Base-by-base conservation (phyloP, 2,329 filamentous ascomycete genomes). In the Alternaria triticimaculans region DNA sequence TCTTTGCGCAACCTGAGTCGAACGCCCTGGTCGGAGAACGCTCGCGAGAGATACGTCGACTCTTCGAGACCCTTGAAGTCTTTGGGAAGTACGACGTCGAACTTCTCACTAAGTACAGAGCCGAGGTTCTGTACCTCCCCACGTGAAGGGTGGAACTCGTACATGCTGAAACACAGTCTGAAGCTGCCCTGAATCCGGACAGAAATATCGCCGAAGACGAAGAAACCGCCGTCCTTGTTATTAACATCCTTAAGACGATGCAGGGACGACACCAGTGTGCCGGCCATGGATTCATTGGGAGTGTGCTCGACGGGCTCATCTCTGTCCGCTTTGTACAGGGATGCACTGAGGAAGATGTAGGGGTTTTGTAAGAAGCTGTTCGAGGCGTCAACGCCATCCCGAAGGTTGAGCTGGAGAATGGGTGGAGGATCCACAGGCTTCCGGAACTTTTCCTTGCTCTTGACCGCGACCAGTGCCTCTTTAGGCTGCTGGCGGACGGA, bases 341-440 rank as follows among this genome's bases (percentile, higher is more conserved):
- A 86, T 70, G 84, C 85, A 74, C 83, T 85, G 84, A 89, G 86
- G 73, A 90, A 90, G 73, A 88, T 85, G 73, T 89, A 89, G 4
- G 88, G 88, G 69, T 87, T 90, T 77, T 89, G 87, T 43, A 90
- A 82, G 76, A 86, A 90, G 68, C 88, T 84, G 88, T 91, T 83
- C 80, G 87, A 80, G 18, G 86, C 84, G 76, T 88, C 87, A 28
- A 75, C 76, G 26, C 78, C 75, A 51, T 80, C 76, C 55, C 78
- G 80, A 60, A 89, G 87, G 79, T 81, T 80, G 50, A 97, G 85
- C 81, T 95, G 89, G 49, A 97, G 84, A 71, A 97, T 92, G 45
- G 93, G 93, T 12, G 93, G 93, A 55, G 94, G 93, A 77, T 97
- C 93, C 73, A 97, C 88, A 8, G 93, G 92, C 80, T 96, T 96